Evolutionary conservation across 306 rosid species (phyloP).

Genomic region (Prunus mongolica): DNA sequence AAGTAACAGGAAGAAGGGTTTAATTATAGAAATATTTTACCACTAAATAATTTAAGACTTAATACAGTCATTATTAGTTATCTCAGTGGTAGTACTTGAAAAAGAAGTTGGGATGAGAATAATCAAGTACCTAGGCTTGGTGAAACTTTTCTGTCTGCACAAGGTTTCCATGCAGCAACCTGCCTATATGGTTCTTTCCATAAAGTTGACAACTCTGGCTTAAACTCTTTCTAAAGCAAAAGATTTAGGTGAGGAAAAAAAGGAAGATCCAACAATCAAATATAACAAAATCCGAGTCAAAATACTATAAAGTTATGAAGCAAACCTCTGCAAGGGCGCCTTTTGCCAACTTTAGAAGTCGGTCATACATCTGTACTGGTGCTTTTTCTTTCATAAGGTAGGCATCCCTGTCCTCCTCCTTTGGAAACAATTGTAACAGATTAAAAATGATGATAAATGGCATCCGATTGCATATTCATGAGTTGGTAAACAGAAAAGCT

Average conservation of each 20-base stretch:
- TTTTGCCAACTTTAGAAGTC: constrained; percentile 39
- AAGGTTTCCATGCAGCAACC: constrained; percentile 75
- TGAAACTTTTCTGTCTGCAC: constrained; percentile 54
- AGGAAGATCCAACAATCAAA: neutral
- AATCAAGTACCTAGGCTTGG: constrained; percentile 38
- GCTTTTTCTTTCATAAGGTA: constrained; percentile 30
- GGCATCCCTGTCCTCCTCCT: constrained; percentile 39
- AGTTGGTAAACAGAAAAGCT: too few relatives aligned
- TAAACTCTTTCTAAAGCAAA: constrained; percentile 51
- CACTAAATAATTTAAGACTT: neutral
- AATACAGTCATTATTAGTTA: neutral
- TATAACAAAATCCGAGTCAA: constrained; percentile 9
- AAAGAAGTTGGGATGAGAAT: neutral
- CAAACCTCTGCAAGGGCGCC: constrained; percentile 20
- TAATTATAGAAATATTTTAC: neutral
- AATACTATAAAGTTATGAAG: constrained; percentile 28
- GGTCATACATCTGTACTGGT: constrained; percentile 63
- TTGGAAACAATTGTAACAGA: neutral
- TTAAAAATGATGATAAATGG: neutral
- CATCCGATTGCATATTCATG: too few relatives aligned
- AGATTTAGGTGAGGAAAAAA: constrained; percentile 1
- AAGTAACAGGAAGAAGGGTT: neutral
- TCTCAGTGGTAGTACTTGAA: too few relatives aligned
- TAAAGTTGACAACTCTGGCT: constrained; percentile 56
- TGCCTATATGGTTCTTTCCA: constrained; percentile 64